Conservation (phyloP, 805 yeast genomes). For the Candida qinlingensis region DNA sequence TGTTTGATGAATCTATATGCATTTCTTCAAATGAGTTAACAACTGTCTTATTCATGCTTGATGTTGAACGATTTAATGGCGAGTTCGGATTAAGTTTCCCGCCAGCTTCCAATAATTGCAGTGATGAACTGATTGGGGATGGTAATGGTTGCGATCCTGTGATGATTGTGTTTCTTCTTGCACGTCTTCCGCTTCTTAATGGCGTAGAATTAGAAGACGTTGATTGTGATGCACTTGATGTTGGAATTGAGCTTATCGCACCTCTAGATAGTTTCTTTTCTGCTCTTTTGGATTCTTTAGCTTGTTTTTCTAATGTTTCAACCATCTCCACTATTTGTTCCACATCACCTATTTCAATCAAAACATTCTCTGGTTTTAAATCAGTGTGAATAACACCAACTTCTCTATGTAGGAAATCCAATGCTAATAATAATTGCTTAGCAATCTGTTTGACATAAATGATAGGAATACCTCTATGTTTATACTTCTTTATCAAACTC, state of each 20-base stretch:
- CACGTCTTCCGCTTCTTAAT: conserved; percentile 33
- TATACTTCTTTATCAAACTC: conserved; percentile 73
- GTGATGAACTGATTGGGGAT: conserved; percentile 64
- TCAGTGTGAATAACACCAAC: conserved; percentile 76
- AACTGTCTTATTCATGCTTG: conserved; percentile 10
- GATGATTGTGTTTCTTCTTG: conserved; percentile 70
- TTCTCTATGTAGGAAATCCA: conserved; percentile 66
- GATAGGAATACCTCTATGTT: conserved; percentile 75
- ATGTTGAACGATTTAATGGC: conserved; percentile 3
- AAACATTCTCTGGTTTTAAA: conserved; percentile 67
- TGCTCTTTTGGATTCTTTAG: conserved; percentile 35
- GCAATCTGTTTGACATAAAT: conserved; percentile 76
- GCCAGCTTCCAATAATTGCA: conserved; percentile 18
- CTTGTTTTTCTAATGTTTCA: conserved; percentile 52
- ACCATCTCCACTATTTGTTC: conserved; percentile 69
- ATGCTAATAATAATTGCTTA: conserved; percentile 66
- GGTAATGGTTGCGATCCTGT: conserved; percentile 94
- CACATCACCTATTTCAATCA: conserved; percentile 79
- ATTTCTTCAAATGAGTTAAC: conserved; percentile 10
- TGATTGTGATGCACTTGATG: conserved; percentile 14
- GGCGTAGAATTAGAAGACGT: conserved; percentile 21
- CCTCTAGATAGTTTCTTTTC: conserved; percentile 34
- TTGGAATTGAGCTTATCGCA: conserved; percentile 11
- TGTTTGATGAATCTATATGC: conserved; percentile 8
- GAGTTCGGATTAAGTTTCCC: conserved; percentile 16